A percentile compares a stretch with the other conserved stretches of the same genome.
Conservation (phyloP, 176 grass and related monocot genomes). For the Musa itinerans region DNA sequence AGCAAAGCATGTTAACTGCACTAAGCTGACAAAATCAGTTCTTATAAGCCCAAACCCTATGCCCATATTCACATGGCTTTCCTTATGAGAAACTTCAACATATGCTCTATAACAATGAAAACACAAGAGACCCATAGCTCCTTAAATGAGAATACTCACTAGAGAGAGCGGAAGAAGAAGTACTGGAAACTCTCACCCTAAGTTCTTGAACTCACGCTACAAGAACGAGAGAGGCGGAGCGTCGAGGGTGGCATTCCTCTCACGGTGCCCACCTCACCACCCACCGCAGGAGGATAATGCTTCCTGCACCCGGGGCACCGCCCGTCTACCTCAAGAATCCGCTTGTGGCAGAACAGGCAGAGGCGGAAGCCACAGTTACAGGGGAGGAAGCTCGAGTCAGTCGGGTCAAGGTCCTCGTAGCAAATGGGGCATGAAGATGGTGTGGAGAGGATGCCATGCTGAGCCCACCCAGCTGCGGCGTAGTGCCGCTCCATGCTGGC, state of each 20-base stretch:
- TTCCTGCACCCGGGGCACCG: constrained; percentile 95
- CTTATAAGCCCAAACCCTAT: constrained; percentile 32
- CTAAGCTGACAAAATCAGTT: background rate
- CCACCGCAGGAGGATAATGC: constrained; percentile 48
- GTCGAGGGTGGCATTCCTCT: constrained; percentile 31
- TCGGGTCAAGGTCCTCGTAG: constrained; percentile 74
- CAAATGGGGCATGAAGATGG: constrained; percentile 81
- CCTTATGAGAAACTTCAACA: constrained; percentile 42
- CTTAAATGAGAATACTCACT: constrained; percentile 25
- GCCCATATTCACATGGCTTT: constrained; percentile 55
- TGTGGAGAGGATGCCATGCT: constrained; percentile 35
- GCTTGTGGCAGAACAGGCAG: constrained; percentile 96
- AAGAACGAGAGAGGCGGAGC: constrained; percentile 51
- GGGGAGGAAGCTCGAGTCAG: constrained; percentile 81
- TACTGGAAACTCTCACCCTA: constrained; percentile 25
- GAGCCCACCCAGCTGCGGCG: constrained; percentile 22
- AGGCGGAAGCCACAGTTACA: constrained; percentile 79
- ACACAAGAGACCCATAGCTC: constrained; percentile 23
- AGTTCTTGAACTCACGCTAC: constrained; percentile 72
- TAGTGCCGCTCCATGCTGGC: constrained; percentile 29
- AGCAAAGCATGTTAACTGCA: background rate
- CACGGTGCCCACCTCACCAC: constrained; percentile 20
- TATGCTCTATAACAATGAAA: constrained; percentile 7
- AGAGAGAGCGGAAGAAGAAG: constrained; percentile 22
- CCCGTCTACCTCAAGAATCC: constrained; percentile 71